phyloP scores from a whole-genome alignment of 2,329 filamentous ascomycete species.

The Tolypocladium amazonense region DNA sequence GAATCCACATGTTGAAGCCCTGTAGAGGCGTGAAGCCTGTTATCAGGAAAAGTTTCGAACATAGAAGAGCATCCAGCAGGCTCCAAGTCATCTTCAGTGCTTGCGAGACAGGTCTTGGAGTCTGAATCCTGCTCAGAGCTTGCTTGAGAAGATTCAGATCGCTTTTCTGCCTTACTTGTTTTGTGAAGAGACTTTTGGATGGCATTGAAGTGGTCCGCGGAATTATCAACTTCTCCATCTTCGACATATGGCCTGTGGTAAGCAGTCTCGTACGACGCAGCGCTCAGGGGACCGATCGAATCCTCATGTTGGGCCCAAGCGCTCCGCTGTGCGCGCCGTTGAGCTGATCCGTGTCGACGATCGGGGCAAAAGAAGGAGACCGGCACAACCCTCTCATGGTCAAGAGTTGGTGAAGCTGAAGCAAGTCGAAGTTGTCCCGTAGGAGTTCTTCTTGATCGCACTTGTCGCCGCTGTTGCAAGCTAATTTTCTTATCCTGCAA shows the following conservation, averaged over 20 bases:
- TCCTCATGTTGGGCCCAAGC: slow-evolving; percentile 1
- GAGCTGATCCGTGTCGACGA: slow-evolving; percentile 13
- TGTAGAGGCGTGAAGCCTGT: background rate
- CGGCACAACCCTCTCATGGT: slow-evolving; percentile 2
- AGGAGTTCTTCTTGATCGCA: background rate
- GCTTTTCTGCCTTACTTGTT: background rate
- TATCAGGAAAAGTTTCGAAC: background rate
- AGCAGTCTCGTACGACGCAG: background rate
- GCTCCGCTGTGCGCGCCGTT: slow-evolving; percentile 16
- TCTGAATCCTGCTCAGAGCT: background rate
- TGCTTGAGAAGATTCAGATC: background rate
- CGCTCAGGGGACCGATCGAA: background rate
- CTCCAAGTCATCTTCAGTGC: background rate
- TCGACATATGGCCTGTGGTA: slow-evolving; percentile 11
- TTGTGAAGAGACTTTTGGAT: background rate
- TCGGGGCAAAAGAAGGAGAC: slow-evolving; percentile 10
- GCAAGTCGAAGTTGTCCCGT: background rate
- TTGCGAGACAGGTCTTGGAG: background rate
- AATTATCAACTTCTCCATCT: background rate
- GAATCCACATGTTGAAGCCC: slow-evolving; percentile 6
- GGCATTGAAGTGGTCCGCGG: background rate
- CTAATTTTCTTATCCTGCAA: background rate
- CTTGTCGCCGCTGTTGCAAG: background rate
- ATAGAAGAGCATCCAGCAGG: background rate
- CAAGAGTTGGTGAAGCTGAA: background rate